Base-by-base conservation (phyloP, 108 stramenopile genomes). In the Cafeteria roenbergensis region DNA sequence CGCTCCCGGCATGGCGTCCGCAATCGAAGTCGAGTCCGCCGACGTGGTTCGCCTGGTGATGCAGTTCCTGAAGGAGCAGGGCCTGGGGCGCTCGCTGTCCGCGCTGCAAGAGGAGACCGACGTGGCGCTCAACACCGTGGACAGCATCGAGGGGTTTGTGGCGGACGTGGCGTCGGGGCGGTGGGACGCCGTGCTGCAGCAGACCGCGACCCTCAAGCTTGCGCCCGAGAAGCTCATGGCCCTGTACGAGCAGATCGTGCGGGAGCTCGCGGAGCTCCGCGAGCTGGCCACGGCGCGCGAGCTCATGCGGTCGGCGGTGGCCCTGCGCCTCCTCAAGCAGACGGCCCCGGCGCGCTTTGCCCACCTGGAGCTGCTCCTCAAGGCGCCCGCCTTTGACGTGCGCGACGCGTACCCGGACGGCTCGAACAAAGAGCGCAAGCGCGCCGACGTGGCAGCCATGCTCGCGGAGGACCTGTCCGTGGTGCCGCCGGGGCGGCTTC, bases 401-500 rank as follows among this genome's bases (percentile, higher is more conserved):
- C n/a, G n/a, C n/a, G n/a, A n/a, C n/a, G n/a, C n/a, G n/a, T n/a
- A n/a, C n/a, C n/a, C n/a, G n/a, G n/a, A n/a, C n/a, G n/a, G n/a
- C n/a, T n/a, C n/a, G n/a, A n/a, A n/a, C 21, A 31, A 26, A 42
- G 75, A 74, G 29, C 64, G 63, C 32, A 78, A 86, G 42, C 82
- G 90, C n/a, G 73, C 85, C 34, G 66, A 73, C 32, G 66, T 92
- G 31, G 88, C 81, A 0, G 77, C 79, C 38, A 52, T 64, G 50
- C 53, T 91, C 30, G 71, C 70, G 57, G 67, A 72, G n/a, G 60
- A 42, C 48, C 70, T 85, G 0, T 85, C 84, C 21, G 74, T 81
- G 27, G 80, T 85, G 22, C 89, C 90, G 1, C 59, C 81, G 53
- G 74, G 79, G 34, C 77, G 90, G 51, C 78, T 96, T 21, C 61